Percentiles rank a stretch among this genome's conserved stretches.
Evolutionary conservation across 2,329 filamentous ascomycete genomes (phyloP).

Genomic region (Epichloe elymi): DNA sequence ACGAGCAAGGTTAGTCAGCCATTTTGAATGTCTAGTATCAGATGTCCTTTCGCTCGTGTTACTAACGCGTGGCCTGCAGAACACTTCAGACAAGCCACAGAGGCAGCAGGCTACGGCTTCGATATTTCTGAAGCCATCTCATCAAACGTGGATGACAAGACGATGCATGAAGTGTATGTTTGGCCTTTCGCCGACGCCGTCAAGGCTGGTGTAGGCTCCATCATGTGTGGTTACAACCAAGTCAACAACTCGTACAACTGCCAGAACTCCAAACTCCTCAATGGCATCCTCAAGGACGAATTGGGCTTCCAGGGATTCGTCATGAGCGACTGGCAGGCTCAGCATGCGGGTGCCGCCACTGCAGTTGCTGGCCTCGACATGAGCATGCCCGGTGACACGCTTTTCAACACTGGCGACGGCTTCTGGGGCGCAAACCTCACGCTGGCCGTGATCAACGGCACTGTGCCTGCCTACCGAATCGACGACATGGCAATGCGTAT

Average conservation of each 20-base stretch:
- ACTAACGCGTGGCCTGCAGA: constrained; percentile 26
- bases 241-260: constrained; percentile 71
- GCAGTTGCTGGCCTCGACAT: constrained; percentile 69
- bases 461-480: constrained; percentile 71
- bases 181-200: constrained; percentile 71
- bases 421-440: constrained; percentile 86
- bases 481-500: constrained; percentile 89
- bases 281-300: constrained; percentile 65
- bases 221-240: constrained; percentile 63
- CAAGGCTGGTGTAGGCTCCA: constrained; percentile 47
- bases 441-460: constrained; percentile 77
- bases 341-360: constrained; percentile 53
- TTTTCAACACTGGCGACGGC: constrained; percentile 57
- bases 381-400: constrained; percentile 77
- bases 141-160: constrained; percentile 57
- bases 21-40: not conserved
- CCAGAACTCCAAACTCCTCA: constrained; percentile 65
- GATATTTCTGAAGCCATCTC: constrained; percentile 48
- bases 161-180: constrained; percentile 61
- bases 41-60: not conserved
- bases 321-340: constrained; percentile 69
- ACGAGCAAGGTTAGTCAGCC: constrained; percentile 45
- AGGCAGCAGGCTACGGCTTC: constrained; percentile 39
- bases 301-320: constrained; percentile 72
- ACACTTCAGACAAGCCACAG: constrained; percentile 53